A percentile compares a stretch with the other conserved stretches of the same genome.
Conservation (phyloP, 106 monocot genomes). For the Xerophyta viscosa region DNA sequence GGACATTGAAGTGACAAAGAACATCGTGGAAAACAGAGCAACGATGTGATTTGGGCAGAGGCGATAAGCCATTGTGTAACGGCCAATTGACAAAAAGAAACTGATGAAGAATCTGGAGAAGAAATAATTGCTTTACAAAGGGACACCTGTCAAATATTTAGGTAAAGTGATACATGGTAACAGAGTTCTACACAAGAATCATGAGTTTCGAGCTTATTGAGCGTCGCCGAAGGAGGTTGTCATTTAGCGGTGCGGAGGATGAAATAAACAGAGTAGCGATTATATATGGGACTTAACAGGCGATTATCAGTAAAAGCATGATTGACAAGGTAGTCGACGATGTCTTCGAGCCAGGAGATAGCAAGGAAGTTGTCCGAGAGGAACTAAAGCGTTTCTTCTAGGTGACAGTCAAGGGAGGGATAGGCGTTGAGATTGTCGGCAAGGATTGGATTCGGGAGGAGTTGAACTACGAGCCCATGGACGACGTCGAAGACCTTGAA, state of each 20-base stretch:
- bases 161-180: too few species aligned
- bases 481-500: constrained; percentile 94
- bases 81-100: too few species aligned
- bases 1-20: too few species aligned
- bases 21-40: too few species aligned
- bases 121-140: too few species aligned
- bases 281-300: constrained; percentile 37
- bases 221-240: constrained; percentile 44
- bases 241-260: constrained; percentile 36
- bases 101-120: too few species aligned
- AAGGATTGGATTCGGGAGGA: constrained; percentile 58
- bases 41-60: too few species aligned
- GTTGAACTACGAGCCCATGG: constrained; percentile 74
- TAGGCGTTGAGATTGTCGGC: constrained; percentile 29
- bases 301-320: constrained; percentile 41
- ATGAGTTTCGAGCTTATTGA: constrained; percentile 36
- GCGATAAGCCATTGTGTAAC: too few species aligned
- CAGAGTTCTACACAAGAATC: too few species aligned
- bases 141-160: too few species aligned
- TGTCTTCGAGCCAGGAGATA: constrained; percentile 67
- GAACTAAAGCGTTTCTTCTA: constrained; percentile 60
- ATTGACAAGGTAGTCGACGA: constrained; percentile 53
- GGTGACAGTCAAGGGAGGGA: constrained; percentile 40
- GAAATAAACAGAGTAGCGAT: constrained; percentile 25
- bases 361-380: constrained; percentile 66